These are phyloP conservation scores for Phoenix roebelenii DNA, from an alignment of 176 grass and related monocot genomes.

Conservation along the genomic window DNA sequence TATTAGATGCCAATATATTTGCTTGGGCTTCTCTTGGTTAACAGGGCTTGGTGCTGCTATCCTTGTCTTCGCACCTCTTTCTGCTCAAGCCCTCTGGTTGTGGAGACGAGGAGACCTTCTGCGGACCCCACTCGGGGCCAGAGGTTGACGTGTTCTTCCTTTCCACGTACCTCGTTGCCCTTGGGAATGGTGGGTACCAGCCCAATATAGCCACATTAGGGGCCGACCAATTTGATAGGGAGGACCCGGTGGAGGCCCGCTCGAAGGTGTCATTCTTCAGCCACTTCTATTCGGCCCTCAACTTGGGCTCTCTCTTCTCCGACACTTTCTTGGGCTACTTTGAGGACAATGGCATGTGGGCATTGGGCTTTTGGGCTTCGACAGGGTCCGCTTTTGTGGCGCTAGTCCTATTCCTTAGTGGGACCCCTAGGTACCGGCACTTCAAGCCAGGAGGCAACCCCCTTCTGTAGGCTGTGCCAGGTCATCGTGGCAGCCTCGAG, in stretches of 20 bases:
- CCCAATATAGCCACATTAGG: conserved; percentile 10
- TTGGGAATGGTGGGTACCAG: conserved; percentile 10
- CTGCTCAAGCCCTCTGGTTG: conserved; percentile 6
- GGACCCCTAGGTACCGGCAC: conserved; percentile 4
- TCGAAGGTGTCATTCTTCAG: conserved; percentile 1
- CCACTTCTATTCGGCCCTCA: conserved; percentile 16
- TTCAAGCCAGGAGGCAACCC: conserved; percentile 2
- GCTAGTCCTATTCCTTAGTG: background rate
- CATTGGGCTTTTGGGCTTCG: conserved; percentile 5
- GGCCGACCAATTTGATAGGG: conserved; percentile 8
- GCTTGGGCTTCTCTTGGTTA: no score
- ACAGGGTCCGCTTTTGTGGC: background rate
- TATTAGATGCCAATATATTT: no score
- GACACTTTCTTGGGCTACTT: conserved; percentile 8
- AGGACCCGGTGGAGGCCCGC: background rate
- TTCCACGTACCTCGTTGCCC: conserved; percentile 4
- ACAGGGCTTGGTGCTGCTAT: conserved; percentile 11
- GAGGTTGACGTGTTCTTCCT: conserved; percentile 7
- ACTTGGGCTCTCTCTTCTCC: conserved; percentile 13
- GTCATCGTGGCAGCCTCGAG: conserved; percentile 4
- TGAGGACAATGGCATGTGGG: conserved; percentile 12
- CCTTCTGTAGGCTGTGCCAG: background rate
- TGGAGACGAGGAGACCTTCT: background rate
- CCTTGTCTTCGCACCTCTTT: background rate
- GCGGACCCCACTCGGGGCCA: background rate